Base-by-base conservation (phyloP, 2,329 filamentous ascomycete species). In the Orbilia quercus region DNA sequence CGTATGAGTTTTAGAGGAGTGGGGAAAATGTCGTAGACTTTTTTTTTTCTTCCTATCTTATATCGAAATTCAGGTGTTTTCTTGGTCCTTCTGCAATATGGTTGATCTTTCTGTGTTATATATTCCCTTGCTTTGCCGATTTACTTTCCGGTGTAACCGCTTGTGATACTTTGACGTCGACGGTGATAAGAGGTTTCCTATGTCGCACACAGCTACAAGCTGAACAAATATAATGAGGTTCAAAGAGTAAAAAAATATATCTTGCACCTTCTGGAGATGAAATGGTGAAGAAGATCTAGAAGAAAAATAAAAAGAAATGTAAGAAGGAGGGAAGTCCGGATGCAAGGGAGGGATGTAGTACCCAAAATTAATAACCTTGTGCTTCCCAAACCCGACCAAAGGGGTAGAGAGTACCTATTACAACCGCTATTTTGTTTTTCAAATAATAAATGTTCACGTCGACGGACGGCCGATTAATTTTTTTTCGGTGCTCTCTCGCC, bases 401-500 rank as follows among this genome's bases (percentile, higher is more conserved):
- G 67, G 67, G 67, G 67, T 72, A 59, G 42, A 53, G 28, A 57
- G 31, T n/a, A n/a, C n/a, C n/a, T n/a, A 45, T 22, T 40, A 40
- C 36, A 7, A 42, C 34, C 55, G 31, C 34, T 54, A 53, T 45
- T 65, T 72, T 72, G 59, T 65, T 72, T 71, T 72, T 65, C 67
- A 64, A 65, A 72, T 72, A 47, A 62, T 54, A 57, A 64, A 71
- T 58, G 22, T 69, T 72, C 67, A 72, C 67, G 67, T 72, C 59
- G 57, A 65, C 42, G 28, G 36, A 18, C 59, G 67, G 59, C 45
- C 53, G 44, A 53, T 64, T 53, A 34, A 42, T 64, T 54, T 31
- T 36, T 47, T 62, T 51, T 42, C 28, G 4, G 4, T 31, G 4
- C 9, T 31, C 9, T 22, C 34, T 62, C n/a, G n/a, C n/a, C n/a